A percentile compares a stretch with the other conserved stretches of the same genome.
These are phyloP conservation scores for Pseudognaphalium luteoalbum DNA, from an alignment of 129 eudicot genomes.

Conservation along the genomic window DNA sequence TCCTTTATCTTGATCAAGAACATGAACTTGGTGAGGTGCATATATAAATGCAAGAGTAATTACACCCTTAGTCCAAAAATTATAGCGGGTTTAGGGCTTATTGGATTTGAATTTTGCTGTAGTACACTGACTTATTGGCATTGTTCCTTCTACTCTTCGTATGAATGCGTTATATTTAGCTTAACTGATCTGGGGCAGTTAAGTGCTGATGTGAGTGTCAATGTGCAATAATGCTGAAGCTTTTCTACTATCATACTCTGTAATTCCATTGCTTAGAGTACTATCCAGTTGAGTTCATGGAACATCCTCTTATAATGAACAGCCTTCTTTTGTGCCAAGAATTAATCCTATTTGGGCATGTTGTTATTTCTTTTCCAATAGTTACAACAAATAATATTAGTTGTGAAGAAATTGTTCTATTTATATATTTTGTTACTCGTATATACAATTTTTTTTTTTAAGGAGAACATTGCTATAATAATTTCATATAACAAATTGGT, in stretches of 20 bases:
- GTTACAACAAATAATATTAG: background rate
- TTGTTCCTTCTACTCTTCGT: background rate
- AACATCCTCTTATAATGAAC: constrained; percentile 5
- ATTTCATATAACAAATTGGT: background rate
- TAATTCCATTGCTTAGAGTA: background rate
- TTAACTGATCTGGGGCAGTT: background rate
- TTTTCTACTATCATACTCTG: background rate
- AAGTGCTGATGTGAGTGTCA: background rate
- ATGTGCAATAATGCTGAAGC: constrained; percentile 1
- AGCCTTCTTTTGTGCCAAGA: background rate
- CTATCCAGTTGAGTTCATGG: background rate
- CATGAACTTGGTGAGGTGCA: too few relatives aligned
- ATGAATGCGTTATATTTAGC: background rate
- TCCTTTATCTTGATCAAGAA: too few relatives aligned
- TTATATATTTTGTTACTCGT: background rate
- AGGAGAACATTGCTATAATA: background rate
- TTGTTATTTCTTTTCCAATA: background rate
- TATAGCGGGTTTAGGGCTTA: background rate
- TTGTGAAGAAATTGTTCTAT: background rate
- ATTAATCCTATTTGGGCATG: background rate
- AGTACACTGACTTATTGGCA: background rate
- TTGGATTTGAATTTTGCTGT: background rate
- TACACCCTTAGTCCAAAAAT: background rate
- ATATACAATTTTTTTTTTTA: background rate
- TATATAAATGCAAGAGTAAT: too few relatives aligned